These are phyloP conservation scores for Inga leiocalycina DNA, from an alignment of 306 rosid species.

Conservation along the genomic window DNA sequence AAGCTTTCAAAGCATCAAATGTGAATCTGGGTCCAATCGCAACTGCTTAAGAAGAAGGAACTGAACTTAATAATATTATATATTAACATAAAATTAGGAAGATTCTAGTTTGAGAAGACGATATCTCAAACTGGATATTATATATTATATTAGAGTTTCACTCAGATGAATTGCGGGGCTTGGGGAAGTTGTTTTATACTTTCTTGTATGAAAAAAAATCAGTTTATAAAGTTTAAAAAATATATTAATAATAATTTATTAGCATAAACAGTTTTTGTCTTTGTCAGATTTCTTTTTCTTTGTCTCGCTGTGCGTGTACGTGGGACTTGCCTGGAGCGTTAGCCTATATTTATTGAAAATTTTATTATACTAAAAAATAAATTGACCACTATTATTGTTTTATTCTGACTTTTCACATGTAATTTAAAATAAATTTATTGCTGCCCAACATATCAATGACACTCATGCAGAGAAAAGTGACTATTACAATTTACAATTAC, in stretches of 20 bases:
- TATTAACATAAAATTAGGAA: neutral
- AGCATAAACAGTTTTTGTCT: neutral
- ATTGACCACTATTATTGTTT: neutral
- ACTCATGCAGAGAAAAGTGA: neutral
- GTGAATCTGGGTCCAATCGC: conserved; percentile 51
- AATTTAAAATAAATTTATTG: neutral
- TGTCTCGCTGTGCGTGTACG: neutral
- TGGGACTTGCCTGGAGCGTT: neutral
- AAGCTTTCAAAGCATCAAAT: conserved; percentile 53
- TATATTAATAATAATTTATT: neutral
- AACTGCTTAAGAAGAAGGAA: conserved; percentile 36
- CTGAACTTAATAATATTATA: neutral
- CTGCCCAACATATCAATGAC: neutral
- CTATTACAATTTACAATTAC: too few relatives aligned
- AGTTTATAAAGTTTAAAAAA: neutral
- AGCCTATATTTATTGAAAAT: neutral
- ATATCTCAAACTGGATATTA: neutral
- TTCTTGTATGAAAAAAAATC: neutral
- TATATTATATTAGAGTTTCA: neutral
- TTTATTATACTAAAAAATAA: neutral
- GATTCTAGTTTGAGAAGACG: neutral
- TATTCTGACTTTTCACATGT: neutral
- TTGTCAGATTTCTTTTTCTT: too few relatives aligned
- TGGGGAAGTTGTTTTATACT: neutral
- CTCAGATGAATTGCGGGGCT: neutral